Conservation (phyloP, 257 asterid genomes). For the Ligustrum vulgare region DNA sequence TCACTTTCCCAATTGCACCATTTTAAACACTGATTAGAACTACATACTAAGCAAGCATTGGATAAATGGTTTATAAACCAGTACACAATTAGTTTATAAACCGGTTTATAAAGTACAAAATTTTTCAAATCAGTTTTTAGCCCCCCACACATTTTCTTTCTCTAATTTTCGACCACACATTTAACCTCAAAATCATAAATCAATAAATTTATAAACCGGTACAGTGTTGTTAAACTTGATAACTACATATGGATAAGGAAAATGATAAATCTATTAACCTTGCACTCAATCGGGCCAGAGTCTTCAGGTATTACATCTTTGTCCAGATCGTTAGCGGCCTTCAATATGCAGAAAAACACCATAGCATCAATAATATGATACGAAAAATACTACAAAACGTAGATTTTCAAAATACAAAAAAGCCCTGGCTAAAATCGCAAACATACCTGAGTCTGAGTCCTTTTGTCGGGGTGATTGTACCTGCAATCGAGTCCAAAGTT, state of each 20-base stretch:
- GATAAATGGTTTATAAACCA: too few relatives aligned
- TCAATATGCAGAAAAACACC: not conserved
- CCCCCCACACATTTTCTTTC: too few relatives aligned
- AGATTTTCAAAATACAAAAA: not conserved
- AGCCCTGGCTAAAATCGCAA: not conserved
- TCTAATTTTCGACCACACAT: too few relatives aligned
- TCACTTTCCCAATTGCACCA: not conserved
- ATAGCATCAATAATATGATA: not conserved
- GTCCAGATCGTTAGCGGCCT: slow-evolving; percentile 9
- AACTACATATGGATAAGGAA: not conserved
- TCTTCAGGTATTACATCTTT: not conserved
- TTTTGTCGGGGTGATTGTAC: slow-evolving; percentile 39
- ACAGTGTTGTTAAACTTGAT: not conserved
- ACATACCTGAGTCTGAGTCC: slow-evolving; percentile 1
- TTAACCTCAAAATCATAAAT: too few relatives aligned
- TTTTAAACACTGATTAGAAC: not conserved
- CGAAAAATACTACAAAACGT: not conserved
- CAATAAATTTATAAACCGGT: too few relatives aligned
- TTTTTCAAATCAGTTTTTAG: too few relatives aligned
- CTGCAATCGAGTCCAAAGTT: slow-evolving; percentile 35
- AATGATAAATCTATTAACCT: slow-evolving; percentile 5
- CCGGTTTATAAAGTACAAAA: too few relatives aligned
- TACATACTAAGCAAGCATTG: not conserved
- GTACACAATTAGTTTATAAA: too few relatives aligned
- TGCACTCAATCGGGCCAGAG: slow-evolving; percentile 19